Base-by-base conservation (phyloP, 352 stramenopile species). In the Pythium grandisporangium region DNA sequence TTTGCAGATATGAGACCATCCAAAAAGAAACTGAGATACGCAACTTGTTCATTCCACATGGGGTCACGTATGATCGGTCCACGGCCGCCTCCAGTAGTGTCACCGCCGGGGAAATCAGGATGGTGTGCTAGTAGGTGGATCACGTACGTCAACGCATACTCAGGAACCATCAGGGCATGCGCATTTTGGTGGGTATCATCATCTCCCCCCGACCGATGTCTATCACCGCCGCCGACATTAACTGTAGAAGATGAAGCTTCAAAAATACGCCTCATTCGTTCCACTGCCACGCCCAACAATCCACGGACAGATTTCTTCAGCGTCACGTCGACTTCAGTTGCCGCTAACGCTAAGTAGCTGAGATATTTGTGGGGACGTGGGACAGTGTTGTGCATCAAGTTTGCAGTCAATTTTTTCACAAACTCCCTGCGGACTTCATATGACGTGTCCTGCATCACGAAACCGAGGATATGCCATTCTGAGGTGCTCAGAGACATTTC, bases 121-220 rank as follows among this genome's bases (percentile, higher is more conserved):
- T 87, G 76, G 37, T 92, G 78, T 1, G 76, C 69, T n/a, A 92
- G 48, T 24, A 94, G 54, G 52, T 94, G 81, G 37, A 94, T 72
- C 11, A 85, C 73, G 24, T 89, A 92, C 13, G 74, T 78, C 22
- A 94, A 42, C 6, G 66, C 51, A 37, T 92, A 94, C 49, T 94
- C 81, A 1, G 81, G 81, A 12, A 92, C 75, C 59, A 94, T 79
- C 6, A 94, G 51, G 14, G 77, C 73, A 32, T 56, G 59, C 16
- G 34, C 43, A 25, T 58, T 51, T 22, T 70, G 55, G 0, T 35
- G 41, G 14, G 54, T 47, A 21, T 62, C 45, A 13, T 61, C 53
- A 20, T 38, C 39, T 17, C 37, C 53, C n/a, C 49, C 49, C n/a
- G n/a, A n/a, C n/a, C n/a, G n/a, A n/a, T n/a, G n/a, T n/a, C n/a